Conservation (phyloP, 352 stramenopile genomes). For the Pythium periplocum region DNA sequence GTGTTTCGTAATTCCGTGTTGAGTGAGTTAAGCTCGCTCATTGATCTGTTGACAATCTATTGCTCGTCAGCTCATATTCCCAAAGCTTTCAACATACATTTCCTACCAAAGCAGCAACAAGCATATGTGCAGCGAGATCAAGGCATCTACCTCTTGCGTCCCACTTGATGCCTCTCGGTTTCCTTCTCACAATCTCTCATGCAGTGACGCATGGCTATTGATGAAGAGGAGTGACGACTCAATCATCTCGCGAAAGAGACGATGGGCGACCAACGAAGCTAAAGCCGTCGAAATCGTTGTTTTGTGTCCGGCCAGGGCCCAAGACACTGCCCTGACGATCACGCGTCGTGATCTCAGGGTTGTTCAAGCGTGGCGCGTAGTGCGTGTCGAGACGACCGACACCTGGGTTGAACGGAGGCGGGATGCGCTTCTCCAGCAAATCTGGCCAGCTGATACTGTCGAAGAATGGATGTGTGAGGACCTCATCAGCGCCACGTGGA, state of each 20-base stretch:
- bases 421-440: slow-evolving; percentile 74
- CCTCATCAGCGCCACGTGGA: slow-evolving; percentile 80
- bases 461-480: slow-evolving; percentile 91
- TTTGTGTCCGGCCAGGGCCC: slow-evolving; percentile 34
- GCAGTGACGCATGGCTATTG: no score
- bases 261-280: slow-evolving; percentile 87
- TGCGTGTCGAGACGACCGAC: slow-evolving; percentile 85
- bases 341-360: slow-evolving; percentile 84
- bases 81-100: no score
- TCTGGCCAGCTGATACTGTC: slow-evolving; percentile 89
- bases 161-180: no score
- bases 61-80: no score
- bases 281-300: slow-evolving; percentile 88
- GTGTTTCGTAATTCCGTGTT: not conserved
- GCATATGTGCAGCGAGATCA: no score
- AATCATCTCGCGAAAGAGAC: slow-evolving; percentile 38
- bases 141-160: no score
- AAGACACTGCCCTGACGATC: slow-evolving; percentile 78
- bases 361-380: slow-evolving; percentile 82
- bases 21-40: no score
- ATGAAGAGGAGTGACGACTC: no score
- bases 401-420: slow-evolving; percentile 85
- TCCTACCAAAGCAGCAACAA: no score
- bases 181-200: no score
- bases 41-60: no score